Conservation (phyloP, 1,139 yeast species). For the Suhomyces wounanorum region DNA sequence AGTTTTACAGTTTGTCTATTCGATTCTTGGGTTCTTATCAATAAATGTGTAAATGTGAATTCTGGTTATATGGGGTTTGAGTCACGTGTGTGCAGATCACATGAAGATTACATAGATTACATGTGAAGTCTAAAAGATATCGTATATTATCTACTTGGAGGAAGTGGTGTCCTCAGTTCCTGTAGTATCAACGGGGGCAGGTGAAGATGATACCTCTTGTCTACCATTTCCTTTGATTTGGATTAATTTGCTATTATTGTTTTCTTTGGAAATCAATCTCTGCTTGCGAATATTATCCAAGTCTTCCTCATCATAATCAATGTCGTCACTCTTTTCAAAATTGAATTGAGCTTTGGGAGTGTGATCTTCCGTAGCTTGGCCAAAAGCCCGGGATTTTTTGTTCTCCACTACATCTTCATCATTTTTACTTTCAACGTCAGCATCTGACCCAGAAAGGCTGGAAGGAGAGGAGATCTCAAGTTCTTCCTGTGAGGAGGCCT, state of each 20-base stretch:
- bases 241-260: constrained; percentile 26
- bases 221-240: constrained; percentile 29
- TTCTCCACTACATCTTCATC: constrained; percentile 1
- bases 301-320: constrained; percentile 21
- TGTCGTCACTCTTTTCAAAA: constrained; percentile 19
- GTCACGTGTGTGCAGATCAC: constrained; percentile 1
- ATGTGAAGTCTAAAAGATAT: background rate
- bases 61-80: background rate
- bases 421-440: constrained; percentile 15
- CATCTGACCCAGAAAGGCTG: background rate
- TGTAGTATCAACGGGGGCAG: constrained; percentile 17
- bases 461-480: constrained; percentile 3
- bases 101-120: background rate
- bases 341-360: constrained; percentile 16
- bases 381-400: constrained; percentile 15
- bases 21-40: background rate
- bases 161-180: constrained; percentile 2
- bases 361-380: background rate
- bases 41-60: background rate
- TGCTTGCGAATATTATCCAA: constrained; percentile 35
- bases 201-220: constrained; percentile 25
- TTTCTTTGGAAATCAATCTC: constrained; percentile 34
- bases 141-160: background rate
- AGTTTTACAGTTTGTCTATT: background rate
- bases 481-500: constrained; percentile 18